Base-by-base conservation (phyloP, 2,329 filamentous ascomycete genomes). In the Xylariales sp. region DNA sequence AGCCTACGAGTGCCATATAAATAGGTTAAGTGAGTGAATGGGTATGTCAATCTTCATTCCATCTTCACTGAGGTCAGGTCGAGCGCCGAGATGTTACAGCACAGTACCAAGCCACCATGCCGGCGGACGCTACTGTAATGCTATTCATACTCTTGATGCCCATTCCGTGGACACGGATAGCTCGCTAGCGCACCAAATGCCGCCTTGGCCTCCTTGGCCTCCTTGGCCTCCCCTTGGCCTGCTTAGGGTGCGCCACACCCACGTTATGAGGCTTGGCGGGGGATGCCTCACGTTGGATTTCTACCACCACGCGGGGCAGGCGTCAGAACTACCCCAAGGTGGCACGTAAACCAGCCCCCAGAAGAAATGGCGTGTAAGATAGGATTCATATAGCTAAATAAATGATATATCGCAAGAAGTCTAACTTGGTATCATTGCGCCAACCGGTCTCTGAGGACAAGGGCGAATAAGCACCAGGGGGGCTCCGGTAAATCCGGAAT, bases 21-120 rank as follows among this genome's bases (percentile, higher is more conserved):
- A 28, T 12, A 50, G 55, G 16, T 43, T n/a, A 23, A 41, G 34
- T 53, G 8, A 32, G 16, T 7, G 30, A 54, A 39, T 23, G 16
- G 39, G 5, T 8, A 39, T 39, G 12, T 39, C 14, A 14, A 34
- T 61, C 10, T 62, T 41, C 18, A 39, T 58, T 48, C 39, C 23
- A 5, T 32, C 14, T 5, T 57, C n/a, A 14, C 52, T 32, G 12
- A 10, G 10, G 53, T 32, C 46, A 63, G 46, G 32, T 16, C 18
- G 45, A 53, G 32, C 32, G 59, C 64, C 59, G 53, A 63, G 64
- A 67, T 58, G 64, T 67, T 59, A 28, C 53, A 63, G 58, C 54
- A 67, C 64, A 63, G 58, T 59, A 67, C 64, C 64, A 67, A 67
- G 64, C 46, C 57, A 43, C 57, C 28, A 57, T 36, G n/a, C 1